phyloP scores from a whole-genome alignment of 495 filamentous ascomycete genomes.

The Astrothelium subdiscretum region DNA sequence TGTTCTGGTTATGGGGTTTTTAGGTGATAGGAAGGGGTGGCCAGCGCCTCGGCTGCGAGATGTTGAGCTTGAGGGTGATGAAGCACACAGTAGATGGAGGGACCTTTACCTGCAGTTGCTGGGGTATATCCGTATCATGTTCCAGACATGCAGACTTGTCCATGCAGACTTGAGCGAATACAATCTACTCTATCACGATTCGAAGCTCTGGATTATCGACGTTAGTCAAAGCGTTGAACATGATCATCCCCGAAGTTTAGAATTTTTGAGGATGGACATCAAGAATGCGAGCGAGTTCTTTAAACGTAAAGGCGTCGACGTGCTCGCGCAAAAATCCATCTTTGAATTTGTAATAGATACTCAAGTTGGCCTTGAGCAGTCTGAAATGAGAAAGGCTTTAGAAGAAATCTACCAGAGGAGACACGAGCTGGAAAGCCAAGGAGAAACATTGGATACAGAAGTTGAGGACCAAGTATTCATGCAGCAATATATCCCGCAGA shows the following conservation, averaged over 20 bases:
- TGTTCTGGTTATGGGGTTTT: conserved; percentile 85
- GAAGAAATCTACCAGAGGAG: conserved; percentile 37
- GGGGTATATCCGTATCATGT: conserved; percentile 82
- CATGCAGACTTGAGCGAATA: conserved; percentile 97
- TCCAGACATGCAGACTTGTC: conserved; percentile 78
- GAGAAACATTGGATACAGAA: conserved; percentile 23
- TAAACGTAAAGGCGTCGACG: conserved; percentile 67
- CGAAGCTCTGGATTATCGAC: conserved; percentile 83
- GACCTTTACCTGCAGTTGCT: conserved; percentile 70
- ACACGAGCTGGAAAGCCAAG: conserved; percentile 31
- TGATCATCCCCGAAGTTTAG: conserved; percentile 79
- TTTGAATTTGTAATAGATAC: conserved; percentile 67
- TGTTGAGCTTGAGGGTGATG: conserved; percentile 43
- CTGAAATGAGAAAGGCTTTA: conserved; percentile 36
- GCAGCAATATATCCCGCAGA: conserved; percentile 90
- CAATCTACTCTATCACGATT: conserved; percentile 82
- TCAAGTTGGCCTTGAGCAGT: conserved; percentile 38
- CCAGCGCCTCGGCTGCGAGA: conserved; percentile 77
- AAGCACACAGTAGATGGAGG: conserved; percentile 54
- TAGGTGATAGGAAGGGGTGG: conserved; percentile 77
- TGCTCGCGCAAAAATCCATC: conserved; percentile 55
- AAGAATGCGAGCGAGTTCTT: conserved; percentile 95
- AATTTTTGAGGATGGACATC: conserved; percentile 94
- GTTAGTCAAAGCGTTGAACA: conserved; percentile 95
- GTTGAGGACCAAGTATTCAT: conserved; percentile 85